These are phyloP conservation scores for Clavispora fructus DNA, from an alignment of 805 yeast genomes.

Conservation along the genomic window DNA sequence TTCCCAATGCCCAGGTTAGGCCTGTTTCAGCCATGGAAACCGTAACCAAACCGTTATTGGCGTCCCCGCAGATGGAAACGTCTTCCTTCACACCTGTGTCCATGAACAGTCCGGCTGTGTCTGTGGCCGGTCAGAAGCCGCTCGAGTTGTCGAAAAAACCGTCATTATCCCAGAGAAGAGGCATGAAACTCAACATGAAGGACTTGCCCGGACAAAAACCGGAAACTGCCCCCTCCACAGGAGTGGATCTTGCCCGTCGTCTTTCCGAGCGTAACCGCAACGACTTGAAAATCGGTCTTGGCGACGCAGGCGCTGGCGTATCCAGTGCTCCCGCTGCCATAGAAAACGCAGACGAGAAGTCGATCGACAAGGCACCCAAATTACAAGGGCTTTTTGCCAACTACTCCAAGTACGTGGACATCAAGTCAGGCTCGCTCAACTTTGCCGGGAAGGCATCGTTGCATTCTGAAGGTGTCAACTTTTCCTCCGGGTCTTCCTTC, in stretches of 20 bases:
- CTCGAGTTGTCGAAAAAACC: constrained; percentile 29
- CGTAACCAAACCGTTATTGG: constrained; percentile 1
- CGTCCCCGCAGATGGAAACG: constrained; percentile 8
- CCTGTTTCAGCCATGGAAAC: constrained; percentile 1
- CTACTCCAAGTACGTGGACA: constrained; percentile 83
- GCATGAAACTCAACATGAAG: constrained; percentile 44
- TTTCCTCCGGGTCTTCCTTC: constrained; percentile 82
- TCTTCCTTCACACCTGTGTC: not conserved
- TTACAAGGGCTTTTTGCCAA: constrained; percentile 69
- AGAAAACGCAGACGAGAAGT: constrained; percentile 12
- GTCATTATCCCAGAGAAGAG: constrained; percentile 50
- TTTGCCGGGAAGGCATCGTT: constrained; percentile 92
- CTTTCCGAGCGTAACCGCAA: constrained; percentile 37
- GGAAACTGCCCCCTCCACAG: constrained; percentile 17
- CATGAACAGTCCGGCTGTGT: not conserved
- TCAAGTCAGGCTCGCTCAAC: constrained; percentile 85
- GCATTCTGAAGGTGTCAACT: constrained; percentile 88
- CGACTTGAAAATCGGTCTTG: constrained; percentile 32
- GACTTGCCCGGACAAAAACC: constrained; percentile 12
- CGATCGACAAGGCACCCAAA: constrained; percentile 8
- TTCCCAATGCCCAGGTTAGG: constrained; percentile 8
- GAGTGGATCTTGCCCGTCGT: constrained; percentile 29
- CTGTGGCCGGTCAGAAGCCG: not conserved
- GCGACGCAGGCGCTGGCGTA: constrained; percentile 9
- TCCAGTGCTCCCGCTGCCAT: constrained; percentile 17